These are phyloP conservation scores for Yamadazyma kitorensis DNA, from an alignment of 805 yeast species.

Conservation along the genomic window DNA sequence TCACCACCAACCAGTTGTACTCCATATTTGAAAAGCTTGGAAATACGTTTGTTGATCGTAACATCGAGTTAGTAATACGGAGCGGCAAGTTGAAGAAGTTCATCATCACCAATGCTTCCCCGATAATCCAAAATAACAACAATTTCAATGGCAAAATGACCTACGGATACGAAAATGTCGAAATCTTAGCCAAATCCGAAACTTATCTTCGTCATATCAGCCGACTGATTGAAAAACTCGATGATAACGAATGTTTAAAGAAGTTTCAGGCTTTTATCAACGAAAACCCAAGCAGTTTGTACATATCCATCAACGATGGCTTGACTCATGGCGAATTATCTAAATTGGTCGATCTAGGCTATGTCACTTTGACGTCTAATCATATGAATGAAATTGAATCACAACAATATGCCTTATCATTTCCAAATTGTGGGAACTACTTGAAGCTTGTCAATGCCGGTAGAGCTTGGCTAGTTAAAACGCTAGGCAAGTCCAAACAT, in stretches of 20 bases:
- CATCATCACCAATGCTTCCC: constrained; percentile 43
- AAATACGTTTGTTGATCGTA: constrained; percentile 48
- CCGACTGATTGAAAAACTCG: constrained; percentile 7
- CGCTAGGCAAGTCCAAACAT: constrained; percentile 32
- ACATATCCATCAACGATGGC: constrained; percentile 18
- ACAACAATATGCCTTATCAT: constrained; percentile 39
- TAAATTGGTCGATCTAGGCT: constrained; percentile 38
- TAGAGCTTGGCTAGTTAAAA: constrained; percentile 41
- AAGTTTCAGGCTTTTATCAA: constrained; percentile 22
- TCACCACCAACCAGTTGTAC: constrained; percentile 48
- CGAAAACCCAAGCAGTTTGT: constrained; percentile 27
- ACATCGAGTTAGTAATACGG: constrained; percentile 35
- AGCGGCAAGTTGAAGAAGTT: constrained; percentile 37
- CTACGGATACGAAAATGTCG: constrained; percentile 44
- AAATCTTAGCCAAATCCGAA: constrained; percentile 28
- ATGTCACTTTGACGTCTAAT: constrained; percentile 43
- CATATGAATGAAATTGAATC: constrained; percentile 41
- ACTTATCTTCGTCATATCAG: constrained; percentile 21
- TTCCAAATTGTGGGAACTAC: constrained; percentile 51
- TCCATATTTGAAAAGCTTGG: constrained; percentile 45
- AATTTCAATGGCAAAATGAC: constrained; percentile 35
- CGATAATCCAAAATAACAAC: constrained; percentile 38
- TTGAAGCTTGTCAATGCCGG: constrained; percentile 45
- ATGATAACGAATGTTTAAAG: constrained; percentile 14
- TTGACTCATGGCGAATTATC: constrained; percentile 27